Evolutionary conservation across 2,329 filamentous ascomycete genomes (phyloP).

Genomic region (Purpureocillium takamizusanense): DNA sequence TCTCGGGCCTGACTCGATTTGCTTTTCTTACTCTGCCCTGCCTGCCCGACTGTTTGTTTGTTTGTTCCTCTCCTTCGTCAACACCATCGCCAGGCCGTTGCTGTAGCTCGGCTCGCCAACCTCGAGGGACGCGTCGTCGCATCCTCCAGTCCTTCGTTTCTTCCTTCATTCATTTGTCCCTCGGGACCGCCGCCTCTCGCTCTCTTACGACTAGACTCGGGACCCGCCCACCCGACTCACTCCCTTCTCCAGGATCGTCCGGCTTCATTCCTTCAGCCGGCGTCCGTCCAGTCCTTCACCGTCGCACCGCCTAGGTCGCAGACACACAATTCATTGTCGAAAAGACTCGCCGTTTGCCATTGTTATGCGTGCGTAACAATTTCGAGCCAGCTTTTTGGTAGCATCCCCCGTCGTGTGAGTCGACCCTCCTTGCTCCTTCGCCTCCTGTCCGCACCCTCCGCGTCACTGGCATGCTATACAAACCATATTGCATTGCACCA

Average conservation of each 20-base stretch:
- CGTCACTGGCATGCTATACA: too few relatives aligned
- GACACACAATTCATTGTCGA: slow-evolving; percentile 2
- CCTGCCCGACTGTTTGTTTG: too few relatives aligned
- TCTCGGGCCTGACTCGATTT: slow-evolving; percentile 1
- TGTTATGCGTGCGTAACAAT: too few relatives aligned
- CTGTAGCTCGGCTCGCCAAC: too few relatives aligned
- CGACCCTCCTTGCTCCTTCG: too few relatives aligned
- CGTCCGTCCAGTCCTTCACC: slow-evolving; percentile 29
- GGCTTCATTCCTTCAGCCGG: slow-evolving; percentile 23
- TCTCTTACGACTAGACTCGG: slow-evolving; percentile 12
- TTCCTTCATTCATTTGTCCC: not conserved
- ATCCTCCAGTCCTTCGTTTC: slow-evolving; percentile 1
- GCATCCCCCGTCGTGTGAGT: too few relatives aligned
- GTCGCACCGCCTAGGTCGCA: slow-evolving; percentile 1
- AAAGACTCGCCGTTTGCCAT: too few relatives aligned
- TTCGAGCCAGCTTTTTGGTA: too few relatives aligned
- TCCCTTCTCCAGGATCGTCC: slow-evolving; percentile 17
- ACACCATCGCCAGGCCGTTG: too few relatives aligned
- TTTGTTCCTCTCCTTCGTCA: slow-evolving; percentile 1
- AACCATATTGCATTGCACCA: too few relatives aligned
- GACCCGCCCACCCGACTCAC: slow-evolving; percentile 5
- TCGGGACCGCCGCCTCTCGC: too few relatives aligned
- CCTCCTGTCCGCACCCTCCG: too few relatives aligned
- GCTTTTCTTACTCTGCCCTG: slow-evolving; percentile 3
- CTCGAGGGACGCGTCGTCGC: not conserved